Evolutionary conservation across 345 rosid species (phyloP).

Genomic region (Rhizophora apiculata): DNA sequence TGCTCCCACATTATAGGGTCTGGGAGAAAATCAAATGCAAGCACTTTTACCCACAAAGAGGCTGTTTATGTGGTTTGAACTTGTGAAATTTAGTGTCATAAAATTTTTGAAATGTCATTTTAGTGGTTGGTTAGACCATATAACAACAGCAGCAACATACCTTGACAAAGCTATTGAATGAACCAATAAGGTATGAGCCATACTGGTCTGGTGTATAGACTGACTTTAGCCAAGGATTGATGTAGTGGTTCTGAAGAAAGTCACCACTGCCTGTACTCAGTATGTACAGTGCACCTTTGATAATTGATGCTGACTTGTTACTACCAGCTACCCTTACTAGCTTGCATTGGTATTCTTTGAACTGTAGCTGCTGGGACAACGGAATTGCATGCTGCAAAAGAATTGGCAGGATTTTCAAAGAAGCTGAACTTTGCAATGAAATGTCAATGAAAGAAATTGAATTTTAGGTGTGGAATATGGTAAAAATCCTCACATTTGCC

Average conservation of each 20-base stretch:
- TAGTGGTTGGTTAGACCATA: too few species aligned
- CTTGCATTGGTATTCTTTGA: conserved; percentile 73
- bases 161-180: conserved; percentile 60
- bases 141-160: conserved; percentile 23
- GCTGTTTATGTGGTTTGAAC: too few species aligned
- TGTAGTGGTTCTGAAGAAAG: conserved; percentile 77
- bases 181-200: conserved; percentile 48
- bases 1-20: too few species aligned
- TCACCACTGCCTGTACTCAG: conserved; percentile 89
- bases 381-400: conserved; percentile 74
- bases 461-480: background rate
- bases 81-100: too few species aligned
- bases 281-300: conserved; percentile 56
- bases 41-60: too few species aligned
- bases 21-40: too few species aligned
- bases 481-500: conserved; percentile 37
- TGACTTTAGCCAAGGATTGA: conserved; percentile 64
- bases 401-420: background rate
- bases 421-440: background rate
- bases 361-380: conserved; percentile 62
- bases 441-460: background rate
- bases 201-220: conserved; percentile 65
- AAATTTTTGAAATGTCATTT: background rate
- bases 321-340: conserved; percentile 62
- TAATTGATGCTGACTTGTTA: conserved; percentile 49